Base-by-base conservation (phyloP, 164 flowering plant species). In the Nelumbo lutea region DNA sequence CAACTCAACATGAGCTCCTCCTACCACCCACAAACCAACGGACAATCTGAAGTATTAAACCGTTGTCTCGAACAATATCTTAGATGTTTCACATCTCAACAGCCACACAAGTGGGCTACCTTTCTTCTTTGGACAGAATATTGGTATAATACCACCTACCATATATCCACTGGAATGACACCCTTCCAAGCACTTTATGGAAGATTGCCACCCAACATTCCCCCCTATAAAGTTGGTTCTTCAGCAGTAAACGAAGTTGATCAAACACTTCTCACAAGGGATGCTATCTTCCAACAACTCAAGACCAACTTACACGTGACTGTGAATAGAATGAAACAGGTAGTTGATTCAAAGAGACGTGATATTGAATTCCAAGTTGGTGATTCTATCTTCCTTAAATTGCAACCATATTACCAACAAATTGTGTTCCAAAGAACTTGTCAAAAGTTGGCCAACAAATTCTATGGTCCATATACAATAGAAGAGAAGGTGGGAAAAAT, bases 381-480 rank as follows among this genome's bases (percentile, higher is more conserved):
- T 3, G 64, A 39, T 8, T 9, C 15, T 3, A 64, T 59, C 5
- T 68, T 14, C 38, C 56, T 59, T 3, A 42, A 59, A 47, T 27
- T 68, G 1, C 63, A 68, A 0, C 70, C 70, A 14, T 68, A 68
- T 40, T 2, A 47, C 3, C 56, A 40, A 1, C 57, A 68, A 1
- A 15, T 64, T 9, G 45, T 47, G 27, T 47, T 46, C 6, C 2
- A n/a, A 3, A 5, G 45, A 44, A 56, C 64, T 38, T 1, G 38
- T 59, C 56, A 47, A 6, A 68, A 68, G 43, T 45, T 68, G 0
- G 71, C 64, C 44, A 27, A 1, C 44, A 46, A 27, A 7, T 68
- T 15, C 7, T 68, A 68, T 68, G 53, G 71, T 15, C 68, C 59
- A 5, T 65, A 50, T 42, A 7, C 45, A 6, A 41, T 65, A 3